Evolutionary conservation across 139 green algal species (phyloP).

Genomic region (Coelastrella sp.): DNA sequence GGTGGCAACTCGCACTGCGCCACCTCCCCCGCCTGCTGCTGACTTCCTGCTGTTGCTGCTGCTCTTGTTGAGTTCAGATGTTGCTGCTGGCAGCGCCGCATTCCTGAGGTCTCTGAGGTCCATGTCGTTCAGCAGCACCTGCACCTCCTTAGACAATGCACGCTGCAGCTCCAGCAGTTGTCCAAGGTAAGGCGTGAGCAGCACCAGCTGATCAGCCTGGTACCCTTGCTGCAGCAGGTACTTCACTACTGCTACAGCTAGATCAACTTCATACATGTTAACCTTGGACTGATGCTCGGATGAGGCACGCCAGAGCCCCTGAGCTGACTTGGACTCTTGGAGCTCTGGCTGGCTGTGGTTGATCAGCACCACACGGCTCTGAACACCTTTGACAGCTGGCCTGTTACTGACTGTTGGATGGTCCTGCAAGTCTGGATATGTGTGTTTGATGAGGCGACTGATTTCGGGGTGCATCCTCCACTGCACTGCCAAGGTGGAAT

Average conservation of each 20-base stretch:
- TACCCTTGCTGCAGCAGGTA: constrained; percentile 83
- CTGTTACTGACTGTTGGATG: constrained; percentile 36
- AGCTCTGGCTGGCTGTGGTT: constrained; percentile 28
- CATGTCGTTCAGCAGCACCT: constrained; percentile 53
- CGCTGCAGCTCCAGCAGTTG: constrained; percentile 76
- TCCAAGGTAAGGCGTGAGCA: constrained; percentile 87
- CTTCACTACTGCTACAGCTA: constrained; percentile 61
- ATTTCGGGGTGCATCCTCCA: constrained; percentile 82
- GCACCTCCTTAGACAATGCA: constrained; percentile 34
- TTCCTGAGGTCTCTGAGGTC: constrained; percentile 54
- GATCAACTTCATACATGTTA: constrained; percentile 69
- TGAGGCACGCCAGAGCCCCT: not conserved
- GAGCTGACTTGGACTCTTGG: not conserved
- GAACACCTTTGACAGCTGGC: constrained; percentile 59
- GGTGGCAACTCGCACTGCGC: constrained; percentile 73
- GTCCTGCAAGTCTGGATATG: constrained; percentile 61
- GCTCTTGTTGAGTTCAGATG: not conserved
- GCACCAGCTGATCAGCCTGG: constrained; percentile 67
- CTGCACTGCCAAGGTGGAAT: constrained; percentile 73
- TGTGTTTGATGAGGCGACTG: constrained; percentile 49
- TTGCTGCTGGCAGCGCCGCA: constrained; percentile 5
- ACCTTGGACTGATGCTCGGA: constrained; percentile 58
- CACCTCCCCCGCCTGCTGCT: not conserved
- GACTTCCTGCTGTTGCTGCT: not conserved
- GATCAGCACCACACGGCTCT: constrained; percentile 31